Evolutionary conservation across 177 flowering plant genomes (phyloP).

Genomic region (Vitis hybrid): DNA sequence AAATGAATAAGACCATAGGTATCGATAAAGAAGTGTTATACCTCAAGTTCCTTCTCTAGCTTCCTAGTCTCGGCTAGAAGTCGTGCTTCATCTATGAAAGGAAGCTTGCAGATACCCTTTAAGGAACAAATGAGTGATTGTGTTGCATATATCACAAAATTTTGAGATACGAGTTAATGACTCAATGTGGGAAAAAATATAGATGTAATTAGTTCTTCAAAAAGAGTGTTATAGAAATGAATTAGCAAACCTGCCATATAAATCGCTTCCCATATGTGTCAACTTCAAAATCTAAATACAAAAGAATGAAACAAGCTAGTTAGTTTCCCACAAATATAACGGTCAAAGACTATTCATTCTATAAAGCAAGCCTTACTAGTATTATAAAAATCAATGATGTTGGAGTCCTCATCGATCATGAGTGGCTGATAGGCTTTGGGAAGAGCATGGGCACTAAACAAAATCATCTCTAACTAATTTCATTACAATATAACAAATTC

Average conservation of each 20-base stretch:
- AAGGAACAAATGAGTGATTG: neutral
- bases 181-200: neutral
- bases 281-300: conserved; percentile 37
- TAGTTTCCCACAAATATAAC: neutral
- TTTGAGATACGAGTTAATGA: neutral
- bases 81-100: conserved; percentile 35
- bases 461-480: no score
- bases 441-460: conserved; percentile 44
- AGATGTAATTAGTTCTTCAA: no score
- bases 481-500: no score
- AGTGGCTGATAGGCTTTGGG: conserved; percentile 39
- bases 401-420: conserved; percentile 33
- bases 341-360: neutral
- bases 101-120: conserved; percentile 37
- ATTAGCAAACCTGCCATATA: conserved; percentile 44
- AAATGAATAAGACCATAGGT: neutral
- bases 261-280: conserved; percentile 50
- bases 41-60: conserved; percentile 22
- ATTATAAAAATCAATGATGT: conserved; percentile 42
- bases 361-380: conserved; percentile 24
- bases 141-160: no score
- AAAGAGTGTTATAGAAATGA: neutral
- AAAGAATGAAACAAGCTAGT: neutral
- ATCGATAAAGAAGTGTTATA: neutral
- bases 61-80: conserved; percentile 27